Evolutionary conservation across 192 early-diverging fungal genomes (phyloP), one percentile per base, ranked within the genome.

Genomic region (Podila verticillata): DNA sequence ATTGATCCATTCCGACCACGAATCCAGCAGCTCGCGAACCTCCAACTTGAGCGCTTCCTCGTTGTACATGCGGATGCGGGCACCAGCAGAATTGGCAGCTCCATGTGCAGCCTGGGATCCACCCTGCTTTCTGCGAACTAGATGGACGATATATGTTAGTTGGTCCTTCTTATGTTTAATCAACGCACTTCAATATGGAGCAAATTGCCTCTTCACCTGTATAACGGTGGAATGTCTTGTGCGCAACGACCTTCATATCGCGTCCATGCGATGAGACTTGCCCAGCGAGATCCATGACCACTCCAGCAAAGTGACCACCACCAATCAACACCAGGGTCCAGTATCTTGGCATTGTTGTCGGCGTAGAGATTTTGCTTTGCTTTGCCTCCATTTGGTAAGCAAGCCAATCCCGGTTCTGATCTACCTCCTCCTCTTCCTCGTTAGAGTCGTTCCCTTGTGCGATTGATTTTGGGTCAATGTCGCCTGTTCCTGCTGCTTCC

Each of bases 211-310:
- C 13, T 44, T 65, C 82, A 88, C 88, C 97, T 7, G 98, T 99
- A 83, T 99, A 99, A 44, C 98, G 88, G 75, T 97, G 96, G 66
- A 98, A 92, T 28, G 96, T 95, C 83, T 98, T 99, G 85, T 98
- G 96, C 0, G 84, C 90, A 5, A 95, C 48, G 29, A 92, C 73
- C 51, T 85, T 75, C 48, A 88, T 68, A 24, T 80, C 78, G n/a
- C 70, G 57, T 15, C 80, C 64, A 36, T 63, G 68, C 0, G 74
- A 66, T n/a, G 61, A 77, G 36, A 75, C 51, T 62, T 81, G 68
- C 24, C 73, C 74, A 9, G 78, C 78, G 67, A 91, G 86, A 75
- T 97, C 95, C 61, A 97, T 87, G 9, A 99, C 89, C 4, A 92
- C 89, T 17, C 92, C 98, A 8, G 95, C 95, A 87, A 99, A 99